Evolutionary conservation across 192 early-diverging fungal genomes (phyloP), one percentile per base, ranked within the genome.

Genomic region (Coemansia sp.): DNA sequence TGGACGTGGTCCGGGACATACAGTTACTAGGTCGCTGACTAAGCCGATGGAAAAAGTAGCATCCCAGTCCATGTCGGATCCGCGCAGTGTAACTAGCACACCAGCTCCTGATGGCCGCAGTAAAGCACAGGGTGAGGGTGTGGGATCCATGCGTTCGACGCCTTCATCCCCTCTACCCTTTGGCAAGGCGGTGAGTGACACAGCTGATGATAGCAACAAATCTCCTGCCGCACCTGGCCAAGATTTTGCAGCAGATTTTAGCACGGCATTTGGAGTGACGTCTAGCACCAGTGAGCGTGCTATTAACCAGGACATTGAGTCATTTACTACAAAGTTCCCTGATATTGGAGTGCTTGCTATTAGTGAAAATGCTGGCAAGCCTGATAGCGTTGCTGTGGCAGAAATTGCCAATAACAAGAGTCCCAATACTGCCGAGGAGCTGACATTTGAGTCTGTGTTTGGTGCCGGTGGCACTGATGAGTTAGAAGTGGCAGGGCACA

Each of bases 361-460:
- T 29, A 53, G 30, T 17, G 64, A 64, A 11, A 33, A 30, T 5
- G 57, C 11, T 20, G 23, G 39, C 9, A 14, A 21, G 11, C 39
- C 36, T 6, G 33, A 25, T 5, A 36, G 11, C 5, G 56, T 19
- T 14, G 14, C 39, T 6, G 56, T 55, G 5, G 23, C 31, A n/a
- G 61, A 21, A 6, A 33, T 27, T 1, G 27, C 21, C n/a, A 54
- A 19, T n/a, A 33, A 59, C 10, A 32, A 23, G 14, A 57, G 66
- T 36, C n/a, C 46, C 20, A 63, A 59, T 27, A 51, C 4, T 19
- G 19, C 10, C 5, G 63, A 67, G 9, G 74, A 68, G 11, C 51
- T 82, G 71, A 82, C 79, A 4, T 82, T 82, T 59, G 79, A 82
- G 57, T 76, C 79, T 20, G 74, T 82, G 59, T 82, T 82, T 76